phyloP scores from a whole-genome alignment of 805 yeast species.

The Jamesozyma rosinii region DNA sequence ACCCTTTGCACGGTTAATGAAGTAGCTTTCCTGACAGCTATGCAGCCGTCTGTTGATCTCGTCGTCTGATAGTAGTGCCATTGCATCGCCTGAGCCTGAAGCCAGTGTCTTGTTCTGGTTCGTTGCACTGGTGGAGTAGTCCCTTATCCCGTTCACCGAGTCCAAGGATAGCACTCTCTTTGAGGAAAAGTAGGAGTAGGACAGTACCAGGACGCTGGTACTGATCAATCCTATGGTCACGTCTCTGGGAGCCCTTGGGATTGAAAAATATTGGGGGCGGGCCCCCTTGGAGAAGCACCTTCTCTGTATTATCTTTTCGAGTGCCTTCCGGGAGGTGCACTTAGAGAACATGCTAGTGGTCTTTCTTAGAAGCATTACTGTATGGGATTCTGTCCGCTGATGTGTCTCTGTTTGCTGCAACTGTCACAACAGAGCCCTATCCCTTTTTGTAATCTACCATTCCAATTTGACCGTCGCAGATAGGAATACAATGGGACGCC shows the following conservation, averaged over 20 bases:
- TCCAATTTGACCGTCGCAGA: no score
- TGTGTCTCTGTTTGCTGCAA: no score
- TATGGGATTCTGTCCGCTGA: no score
- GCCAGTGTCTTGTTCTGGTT: neutral
- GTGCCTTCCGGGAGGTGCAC: slow-evolving; percentile 13
- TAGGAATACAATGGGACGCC: no score
- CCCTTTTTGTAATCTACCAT: no score
- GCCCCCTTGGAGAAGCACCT: slow-evolving; percentile 7
- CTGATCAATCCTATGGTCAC: slow-evolving; percentile 1
- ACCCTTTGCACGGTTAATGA: slow-evolving; percentile 78
- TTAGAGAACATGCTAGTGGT: slow-evolving; percentile 12
- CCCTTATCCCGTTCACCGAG: slow-evolving; percentile 21
- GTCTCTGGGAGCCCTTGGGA: neutral
- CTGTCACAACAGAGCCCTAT: no score
- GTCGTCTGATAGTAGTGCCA: slow-evolving; percentile 46
- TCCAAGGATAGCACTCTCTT: slow-evolving; percentile 18
- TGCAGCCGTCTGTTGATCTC: slow-evolving; percentile 65
- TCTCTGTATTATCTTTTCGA: slow-evolving; percentile 12
- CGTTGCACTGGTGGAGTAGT: slow-evolving; percentile 10
- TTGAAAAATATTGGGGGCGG: neutral
- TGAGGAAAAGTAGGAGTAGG: slow-evolving; percentile 13
- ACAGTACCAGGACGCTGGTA: slow-evolving; percentile 11
- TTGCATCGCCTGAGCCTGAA: neutral
- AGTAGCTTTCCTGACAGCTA: slow-evolving; percentile 68
- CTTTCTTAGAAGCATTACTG: slow-evolving; percentile 2